Evolutionary conservation across 2,329 filamentous ascomycete species (phyloP).

Genomic region (Ascosphaera apis): DNA sequence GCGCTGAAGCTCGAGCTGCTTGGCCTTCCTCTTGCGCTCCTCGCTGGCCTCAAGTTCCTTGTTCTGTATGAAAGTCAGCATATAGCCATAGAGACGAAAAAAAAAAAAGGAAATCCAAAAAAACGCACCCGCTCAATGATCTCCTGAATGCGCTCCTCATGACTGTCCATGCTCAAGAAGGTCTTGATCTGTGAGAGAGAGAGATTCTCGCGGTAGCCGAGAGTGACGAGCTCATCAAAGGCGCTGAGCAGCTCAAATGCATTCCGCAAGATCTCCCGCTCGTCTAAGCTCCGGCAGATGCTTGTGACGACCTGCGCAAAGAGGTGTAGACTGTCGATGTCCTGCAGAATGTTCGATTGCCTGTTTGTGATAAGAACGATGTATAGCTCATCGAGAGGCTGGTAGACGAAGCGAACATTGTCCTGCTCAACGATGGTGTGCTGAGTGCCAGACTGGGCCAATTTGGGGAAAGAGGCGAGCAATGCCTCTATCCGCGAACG

Average conservation of each 20-base stretch:
- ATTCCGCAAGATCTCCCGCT: constrained; percentile 84
- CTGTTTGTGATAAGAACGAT: constrained; percentile 99
- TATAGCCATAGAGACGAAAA: constrained; percentile 9
- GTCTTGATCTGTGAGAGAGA: constrained; percentile 96
- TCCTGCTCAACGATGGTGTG: constrained; percentile 98
- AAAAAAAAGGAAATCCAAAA: not conserved
- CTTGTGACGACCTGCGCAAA: constrained; percentile 95
- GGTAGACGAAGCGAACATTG: constrained; percentile 98
- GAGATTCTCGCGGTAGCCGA: constrained; percentile 90
- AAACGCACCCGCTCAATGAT: constrained; percentile 64
- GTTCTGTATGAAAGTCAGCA: constrained; percentile 36
- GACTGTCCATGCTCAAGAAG: constrained; percentile 97
- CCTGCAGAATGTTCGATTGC: constrained; percentile 97
- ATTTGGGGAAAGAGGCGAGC: constrained; percentile 90
- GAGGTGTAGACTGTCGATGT: constrained; percentile 93
- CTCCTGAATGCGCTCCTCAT: constrained; percentile 96
- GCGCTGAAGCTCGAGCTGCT: constrained; percentile 95
- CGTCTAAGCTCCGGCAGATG: constrained; percentile 88
- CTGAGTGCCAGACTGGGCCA: constrained; percentile 85
- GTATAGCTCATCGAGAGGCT: constrained; percentile 96
- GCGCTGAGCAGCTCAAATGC: constrained; percentile 90
- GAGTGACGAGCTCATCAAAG: constrained; percentile 88
- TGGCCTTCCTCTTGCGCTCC: constrained; percentile 94
- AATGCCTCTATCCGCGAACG: constrained; percentile 90
- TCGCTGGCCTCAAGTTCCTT: constrained; percentile 97